These are phyloP conservation scores for Haematococcus lacustris DNA, from an alignment of 139 green algal species.

Conservation along the genomic window DNA sequence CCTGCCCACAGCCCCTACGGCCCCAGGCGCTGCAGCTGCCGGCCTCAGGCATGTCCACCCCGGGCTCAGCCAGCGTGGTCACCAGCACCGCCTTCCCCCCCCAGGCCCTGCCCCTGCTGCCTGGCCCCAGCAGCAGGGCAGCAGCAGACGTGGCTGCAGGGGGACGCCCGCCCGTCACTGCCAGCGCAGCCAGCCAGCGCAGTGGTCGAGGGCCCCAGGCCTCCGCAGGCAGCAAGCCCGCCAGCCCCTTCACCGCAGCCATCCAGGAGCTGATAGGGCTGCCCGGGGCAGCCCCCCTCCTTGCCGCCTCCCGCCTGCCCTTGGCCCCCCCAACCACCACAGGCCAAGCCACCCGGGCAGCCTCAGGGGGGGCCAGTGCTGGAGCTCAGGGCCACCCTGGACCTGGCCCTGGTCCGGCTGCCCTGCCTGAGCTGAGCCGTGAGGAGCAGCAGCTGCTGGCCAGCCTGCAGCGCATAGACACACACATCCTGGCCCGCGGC, in stretches of 20 bases:
- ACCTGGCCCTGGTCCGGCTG: background rate
- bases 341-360: background rate
- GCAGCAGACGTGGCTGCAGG: slow-evolving; percentile 8
- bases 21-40: slow-evolving; percentile 19
- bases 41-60: slow-evolving; percentile 15
- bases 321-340: background rate
- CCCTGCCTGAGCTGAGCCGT: background rate
- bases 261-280: slow-evolving; percentile 37
- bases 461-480: slow-evolving; percentile 30
- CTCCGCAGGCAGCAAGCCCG: background rate
- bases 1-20: slow-evolving; percentile 6
- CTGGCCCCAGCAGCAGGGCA: background rate
- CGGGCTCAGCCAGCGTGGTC: slow-evolving; percentile 7
- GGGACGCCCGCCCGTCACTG: background rate
- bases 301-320: background rate
- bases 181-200: background rate
- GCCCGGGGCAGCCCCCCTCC: slow-evolving; percentile 14
- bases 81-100: background rate
- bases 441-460: slow-evolving; percentile 37
- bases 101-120: background rate
- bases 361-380: background rate
- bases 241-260: slow-evolving; percentile 38
- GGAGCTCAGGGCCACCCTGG: background rate
- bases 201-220: too few relatives aligned
- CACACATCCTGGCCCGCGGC: slow-evolving; percentile 15